Evolutionary conservation across 164 flowering plant genomes (phyloP).

Genomic region (Stephania japonica): DNA sequence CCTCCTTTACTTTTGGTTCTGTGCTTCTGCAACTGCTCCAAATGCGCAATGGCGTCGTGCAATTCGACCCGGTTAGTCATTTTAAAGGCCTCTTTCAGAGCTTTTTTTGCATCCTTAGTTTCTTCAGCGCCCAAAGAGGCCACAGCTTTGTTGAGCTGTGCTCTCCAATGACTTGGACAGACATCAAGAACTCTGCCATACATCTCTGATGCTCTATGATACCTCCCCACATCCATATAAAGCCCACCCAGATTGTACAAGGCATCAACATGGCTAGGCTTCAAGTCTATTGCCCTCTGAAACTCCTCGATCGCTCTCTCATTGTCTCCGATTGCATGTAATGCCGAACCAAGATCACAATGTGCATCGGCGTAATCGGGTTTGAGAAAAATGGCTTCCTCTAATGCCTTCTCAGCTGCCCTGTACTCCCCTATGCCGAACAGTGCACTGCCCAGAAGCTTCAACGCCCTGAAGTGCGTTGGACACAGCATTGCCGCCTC

Average conservation of each 20-base stretch:
- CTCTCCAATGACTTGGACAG: slow-evolving; percentile 93
- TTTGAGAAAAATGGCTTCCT: slow-evolving; percentile 87
- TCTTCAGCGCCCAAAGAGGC: slow-evolving; percentile 90
- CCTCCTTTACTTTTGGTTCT: slow-evolving; percentile 49
- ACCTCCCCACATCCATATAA: slow-evolving; percentile 92
- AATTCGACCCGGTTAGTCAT: slow-evolving; percentile 94
- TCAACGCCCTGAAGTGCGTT: slow-evolving; percentile 89
- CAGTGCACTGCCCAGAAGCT: slow-evolving; percentile 95
- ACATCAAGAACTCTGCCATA: slow-evolving; percentile 86
- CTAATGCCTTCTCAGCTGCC: slow-evolving; percentile 93
- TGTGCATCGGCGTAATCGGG: slow-evolving; percentile 96
- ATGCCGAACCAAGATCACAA: slow-evolving; percentile 93
- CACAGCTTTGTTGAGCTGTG: slow-evolving; percentile 92
- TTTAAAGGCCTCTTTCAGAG: slow-evolving; percentile 90
- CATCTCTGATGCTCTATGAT: slow-evolving; percentile 97
- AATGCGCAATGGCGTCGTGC: slow-evolving; percentile 82
- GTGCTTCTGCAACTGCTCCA: slow-evolving; percentile 86
- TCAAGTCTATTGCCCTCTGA: slow-evolving; percentile 93
- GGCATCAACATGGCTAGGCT: slow-evolving; percentile 95
- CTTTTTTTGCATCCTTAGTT: slow-evolving; percentile 79
- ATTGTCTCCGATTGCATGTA: slow-evolving; percentile 85
- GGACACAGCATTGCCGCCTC: slow-evolving; percentile 97
- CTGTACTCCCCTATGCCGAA: slow-evolving; percentile 94
- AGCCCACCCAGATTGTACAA: slow-evolving; percentile 90
- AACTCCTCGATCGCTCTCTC: slow-evolving; percentile 93